phyloP scores from a whole-genome alignment of 2,329 filamentous ascomycete genomes.

The Parafenestella ontariensis region DNA sequence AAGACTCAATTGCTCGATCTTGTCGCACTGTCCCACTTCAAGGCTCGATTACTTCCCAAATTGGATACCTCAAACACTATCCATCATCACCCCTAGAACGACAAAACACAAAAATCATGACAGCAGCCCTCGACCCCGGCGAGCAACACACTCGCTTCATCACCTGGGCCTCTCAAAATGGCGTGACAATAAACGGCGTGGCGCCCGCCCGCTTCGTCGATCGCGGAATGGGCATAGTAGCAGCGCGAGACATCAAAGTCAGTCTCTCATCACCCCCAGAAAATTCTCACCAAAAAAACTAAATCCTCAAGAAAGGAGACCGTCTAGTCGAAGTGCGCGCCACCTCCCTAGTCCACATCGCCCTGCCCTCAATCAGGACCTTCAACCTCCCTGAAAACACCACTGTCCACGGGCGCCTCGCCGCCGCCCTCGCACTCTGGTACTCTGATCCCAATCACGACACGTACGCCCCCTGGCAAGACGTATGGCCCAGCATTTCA shows the following conservation, averaged over 20 bases:
- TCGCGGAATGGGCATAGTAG: conserved; percentile 79
- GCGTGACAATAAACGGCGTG: conserved; percentile 72
- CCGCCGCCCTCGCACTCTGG: conserved; percentile 68
- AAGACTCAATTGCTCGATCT: too few relatives aligned
- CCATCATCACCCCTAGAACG: background rate
- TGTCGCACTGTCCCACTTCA: too few relatives aligned
- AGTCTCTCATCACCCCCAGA: conserved; percentile 12
- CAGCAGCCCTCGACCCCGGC: conserved; percentile 41
- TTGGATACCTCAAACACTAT: background rate
- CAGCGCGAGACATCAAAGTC: conserved; percentile 71
- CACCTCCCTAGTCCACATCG: conserved; percentile 68
- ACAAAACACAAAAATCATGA: conserved; percentile 21
- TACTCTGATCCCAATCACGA: conserved; percentile 50
- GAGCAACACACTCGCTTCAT: conserved; percentile 64
- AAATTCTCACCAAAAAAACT: conserved; percentile 10
- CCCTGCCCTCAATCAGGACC: conserved; percentile 60
- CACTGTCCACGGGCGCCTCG: conserved; percentile 74
- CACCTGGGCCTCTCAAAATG: conserved; percentile 70
- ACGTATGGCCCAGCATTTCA: conserved; percentile 68
- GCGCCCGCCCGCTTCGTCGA: conserved; percentile 71
- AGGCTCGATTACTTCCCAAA: background rate
- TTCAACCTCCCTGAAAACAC: conserved; percentile 60
- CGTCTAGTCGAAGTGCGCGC: conserved; percentile 70
- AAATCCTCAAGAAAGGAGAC: conserved; percentile 61
- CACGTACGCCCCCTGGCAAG: conserved; percentile 64